Base-by-base conservation (phyloP, 2,329 filamentous ascomycete species). In the Xylariaceae sp. region DNA sequence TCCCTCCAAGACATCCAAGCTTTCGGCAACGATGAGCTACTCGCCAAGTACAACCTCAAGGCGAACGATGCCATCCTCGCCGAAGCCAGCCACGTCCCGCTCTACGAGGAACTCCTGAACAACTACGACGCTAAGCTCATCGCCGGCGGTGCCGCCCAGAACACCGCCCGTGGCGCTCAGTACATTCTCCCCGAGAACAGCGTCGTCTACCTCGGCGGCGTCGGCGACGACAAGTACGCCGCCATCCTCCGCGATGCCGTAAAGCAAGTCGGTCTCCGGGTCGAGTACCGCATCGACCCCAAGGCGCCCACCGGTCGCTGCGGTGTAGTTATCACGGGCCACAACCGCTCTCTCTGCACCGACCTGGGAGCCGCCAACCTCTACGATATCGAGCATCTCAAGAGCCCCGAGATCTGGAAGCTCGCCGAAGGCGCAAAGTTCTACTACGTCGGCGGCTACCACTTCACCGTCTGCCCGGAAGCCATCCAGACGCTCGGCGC, bases 41-140 rank as follows among this genome's bases (percentile, higher is more conserved):
- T 99, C 55, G 78, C 92, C 63, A 96, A 97, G 81, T 99, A 99
- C 72, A 85, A 77, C 54, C 82, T 99, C 66, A 97, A 99, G 81
- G 81, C 88, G 72, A 96, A 99, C 77, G 93, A 99, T 73, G 94
- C 94, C 66, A 97, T 99, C 72, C 89, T 99, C 56, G 93, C 93
- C 51, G 90, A 96, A 73, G 84, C 90, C 69, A 88, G 96, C 79
- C 94, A 99, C 76, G 80, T 88, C 69, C 83, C 81, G 42, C 82
- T 99, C 68, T 99, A 91, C 74, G 92, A 97, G 70, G 94, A 99
- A 68, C 83, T 97, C 62, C 83, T 97, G 65, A 87, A 89, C 75
- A 93, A 94, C 81, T 90, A 86, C 76, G 84, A 94, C 65, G 93
- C 93, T 59, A 95, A 96, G 77, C 81, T 97, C 71, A 94, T 97